Evolutionary conservation across 202 grass and related monocot genomes (phyloP).

Genomic region (Dendrocalamus latiflorus): DNA sequence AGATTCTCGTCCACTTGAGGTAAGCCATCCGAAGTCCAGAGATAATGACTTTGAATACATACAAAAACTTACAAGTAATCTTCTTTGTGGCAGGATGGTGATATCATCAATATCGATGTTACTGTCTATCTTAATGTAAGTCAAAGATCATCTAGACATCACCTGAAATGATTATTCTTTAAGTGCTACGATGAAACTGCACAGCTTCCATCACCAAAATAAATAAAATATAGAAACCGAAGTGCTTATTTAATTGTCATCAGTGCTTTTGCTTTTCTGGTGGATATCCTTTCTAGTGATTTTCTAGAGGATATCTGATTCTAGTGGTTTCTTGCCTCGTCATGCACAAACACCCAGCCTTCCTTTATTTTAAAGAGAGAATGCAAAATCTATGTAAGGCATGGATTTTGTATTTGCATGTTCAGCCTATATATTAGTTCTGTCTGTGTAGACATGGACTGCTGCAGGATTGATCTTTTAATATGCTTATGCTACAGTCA

Average conservation of each 20-base stretch:
- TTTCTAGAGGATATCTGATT: not conserved
- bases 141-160: not conserved
- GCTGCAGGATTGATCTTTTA: not conserved
- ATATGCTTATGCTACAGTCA: not conserved
- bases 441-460: not conserved
- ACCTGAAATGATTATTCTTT: conserved; percentile 20
- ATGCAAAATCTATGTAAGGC: not conserved
- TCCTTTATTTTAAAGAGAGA: not conserved
- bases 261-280: not conserved
- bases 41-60: not conserved
- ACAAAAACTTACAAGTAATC: not conserved
- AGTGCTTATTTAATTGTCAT: not conserved
- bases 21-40: not conserved
- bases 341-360: not conserved
- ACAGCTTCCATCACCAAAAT: not conserved
- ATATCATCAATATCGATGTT: conserved; percentile 98
- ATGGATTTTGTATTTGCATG: not conserved
- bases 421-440: not conserved
- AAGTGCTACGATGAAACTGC: not conserved
- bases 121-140: conserved; percentile 96
- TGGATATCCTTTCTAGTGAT: not conserved
- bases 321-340: not conserved
- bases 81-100: conserved; percentile 70
- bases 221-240: not conserved
- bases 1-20: conserved; percentile 83